Conservation (phyloP, 768 basidiomycete genomes). For the Amylocystis lapponica region DNA sequence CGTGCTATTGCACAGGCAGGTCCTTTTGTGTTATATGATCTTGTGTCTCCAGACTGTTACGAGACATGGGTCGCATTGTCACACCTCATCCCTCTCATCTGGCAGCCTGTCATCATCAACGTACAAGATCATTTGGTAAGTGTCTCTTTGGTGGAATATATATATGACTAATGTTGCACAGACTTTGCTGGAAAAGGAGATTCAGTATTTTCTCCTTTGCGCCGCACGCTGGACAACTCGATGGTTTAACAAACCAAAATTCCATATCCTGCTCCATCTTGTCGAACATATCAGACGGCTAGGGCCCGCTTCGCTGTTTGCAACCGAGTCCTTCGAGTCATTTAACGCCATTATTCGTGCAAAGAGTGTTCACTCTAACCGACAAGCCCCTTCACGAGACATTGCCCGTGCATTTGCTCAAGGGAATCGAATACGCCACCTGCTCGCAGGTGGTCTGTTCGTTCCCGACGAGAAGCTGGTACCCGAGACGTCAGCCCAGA, state of each 20-base stretch:
- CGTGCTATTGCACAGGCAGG: slow-evolving; percentile 28
- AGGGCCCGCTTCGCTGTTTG: slow-evolving; percentile 16
- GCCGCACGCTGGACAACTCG: slow-evolving; percentile 16
- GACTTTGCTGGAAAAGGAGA: slow-evolving; percentile 7
- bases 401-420: slow-evolving; percentile 15
- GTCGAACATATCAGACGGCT: slow-evolving; percentile 20
- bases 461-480: too few relatives aligned
- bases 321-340: slow-evolving; percentile 23
- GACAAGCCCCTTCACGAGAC: slow-evolving; percentile 20
- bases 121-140: slow-evolving; percentile 25
- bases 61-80: slow-evolving; percentile 31
- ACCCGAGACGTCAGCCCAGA: too few relatives aligned
- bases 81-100: slow-evolving; percentile 31
- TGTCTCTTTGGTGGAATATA: neutral
- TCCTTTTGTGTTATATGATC: slow-evolving; percentile 31
- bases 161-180: neutral
- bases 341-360: slow-evolving; percentile 20
- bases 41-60: slow-evolving; percentile 23
- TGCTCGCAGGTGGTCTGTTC: slow-evolving; percentile 15
- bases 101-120: slow-evolving; percentile 32
- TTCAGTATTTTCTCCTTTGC: slow-evolving; percentile 15
- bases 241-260: slow-evolving; percentile 23
- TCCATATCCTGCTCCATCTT: slow-evolving; percentile 23
- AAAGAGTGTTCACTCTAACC: slow-evolving; percentile 16
- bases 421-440: slow-evolving; percentile 14